Base-by-base conservation (phyloP, 2,329 filamentous ascomycete genomes). In the Mollisia scopiformis region DNA sequence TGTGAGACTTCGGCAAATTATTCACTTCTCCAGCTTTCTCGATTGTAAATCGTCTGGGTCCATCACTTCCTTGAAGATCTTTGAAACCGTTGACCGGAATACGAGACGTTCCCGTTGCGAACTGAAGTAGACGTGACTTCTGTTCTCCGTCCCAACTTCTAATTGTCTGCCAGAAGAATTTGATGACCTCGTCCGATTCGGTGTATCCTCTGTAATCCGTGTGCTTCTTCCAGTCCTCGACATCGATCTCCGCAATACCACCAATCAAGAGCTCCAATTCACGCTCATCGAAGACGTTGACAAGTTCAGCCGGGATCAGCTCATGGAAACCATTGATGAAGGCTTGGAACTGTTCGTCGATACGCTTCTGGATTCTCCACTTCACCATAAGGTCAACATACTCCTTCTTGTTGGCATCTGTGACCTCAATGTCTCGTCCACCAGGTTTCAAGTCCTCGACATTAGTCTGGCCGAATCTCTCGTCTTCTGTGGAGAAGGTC, bases 221-320 rank as follows among this genome's bases (percentile, higher is more conserved):
- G 79, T 99, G 95, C 83, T 99, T 99, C 89, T 99, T 98, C 95
- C 95, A 99, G 78, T 99, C 95, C 62, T 99, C 95, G 16, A 99
- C 94, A 73, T 99, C 95, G 69, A 99, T 99, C 78, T 99, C 95
- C n/a, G 95, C 95, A 71, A 99, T 99, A 84, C 95, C 95, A 68
- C 95, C 95, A 73, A 99, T 98, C 69, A 99, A 84, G 68, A 99
- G 80, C 78, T 99, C 95, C 51, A 99, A 83, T 78, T 99, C 95
- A 71, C 95, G 91, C 82, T 99, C 95, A 73, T 99, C 95, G 72
- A 99, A 99, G 41, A 99, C 95, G 71, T 97, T 98, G 77, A 99
- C 93, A 54, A 99, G 85, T 73, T 99, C 95, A 58, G 93, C 88
- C 2, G 95, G 95, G 62, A 99, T 98, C 37, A 99, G 85, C 81